Base-by-base conservation (phyloP, 352 stramenopile genomes). In the Pythium rishiriense region DNA sequence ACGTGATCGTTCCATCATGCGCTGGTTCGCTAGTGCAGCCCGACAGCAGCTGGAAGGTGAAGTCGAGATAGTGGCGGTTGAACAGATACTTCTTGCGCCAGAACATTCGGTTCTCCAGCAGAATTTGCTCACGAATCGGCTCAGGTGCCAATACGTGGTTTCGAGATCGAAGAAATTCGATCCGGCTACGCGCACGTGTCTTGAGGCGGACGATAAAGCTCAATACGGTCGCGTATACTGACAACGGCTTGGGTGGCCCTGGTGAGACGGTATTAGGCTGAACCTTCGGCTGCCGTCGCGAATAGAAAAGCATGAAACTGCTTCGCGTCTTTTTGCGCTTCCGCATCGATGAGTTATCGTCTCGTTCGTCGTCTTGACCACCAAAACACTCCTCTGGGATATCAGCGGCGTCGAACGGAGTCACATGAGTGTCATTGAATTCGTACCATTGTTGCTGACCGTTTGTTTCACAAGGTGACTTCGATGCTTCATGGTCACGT, bases 221-320 rank as follows among this genome's bases (percentile, higher is more conserved):
- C n/a, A 69, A 15, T 1, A 29, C 62, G 22, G 52, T n/a, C 7
- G 47, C 62, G n/a, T 50, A 78, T 64, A 64, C 83, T 28, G 4
- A 78, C 66, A 66, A 69, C 19, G 58, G 62, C 69, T 29, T 78
- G 17, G 5, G 48, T 31, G 21, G 56, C 22, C 14, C 22, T 49
- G 47, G 37, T 0, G 25, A 6, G 12, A 46, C n/a, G 7, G 43
- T 24, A 17, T 49, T 21, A 10, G 75, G 29, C 14, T 48, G 63
- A 7, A 93, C 49, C 24, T 76, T 75, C 1, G 84, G 71, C 33
- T 75, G 72, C 22, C 76, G 75, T 29, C 85, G 82, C 12, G 85
- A 75, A 58, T 96, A 96, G 43, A 95, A 82, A 9, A 96, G 71
- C 86, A 96, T 95, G 42, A 96, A 96, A 58, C 85, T 93, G 56